These are phyloP conservation scores for Dovyalis caffra DNA, from an alignment of 345 rosid species.

Conservation along the genomic window DNA sequence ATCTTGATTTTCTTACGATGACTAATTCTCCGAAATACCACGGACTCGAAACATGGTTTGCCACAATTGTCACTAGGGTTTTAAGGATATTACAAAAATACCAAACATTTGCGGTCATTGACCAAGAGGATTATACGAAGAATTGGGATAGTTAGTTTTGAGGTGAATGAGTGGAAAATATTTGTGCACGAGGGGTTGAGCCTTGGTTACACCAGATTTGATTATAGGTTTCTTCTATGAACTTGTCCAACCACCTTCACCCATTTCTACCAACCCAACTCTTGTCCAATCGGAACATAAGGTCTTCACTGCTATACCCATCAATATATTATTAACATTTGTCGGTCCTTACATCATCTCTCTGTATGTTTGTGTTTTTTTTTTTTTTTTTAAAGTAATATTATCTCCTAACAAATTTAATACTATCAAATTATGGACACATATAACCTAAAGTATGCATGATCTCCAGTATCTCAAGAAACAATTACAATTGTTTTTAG, in stretches of 20 bases:
- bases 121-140: not conserved
- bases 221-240: constrained; percentile 25
- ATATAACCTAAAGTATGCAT: not conserved
- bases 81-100: constrained; percentile 11
- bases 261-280: constrained; percentile 84
- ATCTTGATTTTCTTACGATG: not conserved
- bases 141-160: not conserved
- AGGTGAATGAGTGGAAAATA: constrained; percentile 14
- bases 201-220: constrained; percentile 38
- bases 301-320: constrained; percentile 10
- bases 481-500: not conserved
- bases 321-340: constrained; percentile 20
- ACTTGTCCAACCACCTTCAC: constrained; percentile 90
- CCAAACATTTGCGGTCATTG: constrained; percentile 14
- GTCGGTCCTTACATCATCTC: constrained; percentile 14
- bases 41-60: not conserved
- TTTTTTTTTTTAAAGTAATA: not conserved
- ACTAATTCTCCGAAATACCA: constrained; percentile 16
- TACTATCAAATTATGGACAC: not conserved
- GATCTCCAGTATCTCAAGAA: too few relatives aligned
- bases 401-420: not conserved
- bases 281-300: constrained; percentile 41
- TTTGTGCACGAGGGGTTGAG: constrained; percentile 48
- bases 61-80: constrained; percentile 9
- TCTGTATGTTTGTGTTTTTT: not conserved